Percentiles rank a stretch among this genome's conserved stretches.
Conservation (phyloP, 2,329 filamentous ascomycete genomes). For the Curvularia sp. region DNA sequence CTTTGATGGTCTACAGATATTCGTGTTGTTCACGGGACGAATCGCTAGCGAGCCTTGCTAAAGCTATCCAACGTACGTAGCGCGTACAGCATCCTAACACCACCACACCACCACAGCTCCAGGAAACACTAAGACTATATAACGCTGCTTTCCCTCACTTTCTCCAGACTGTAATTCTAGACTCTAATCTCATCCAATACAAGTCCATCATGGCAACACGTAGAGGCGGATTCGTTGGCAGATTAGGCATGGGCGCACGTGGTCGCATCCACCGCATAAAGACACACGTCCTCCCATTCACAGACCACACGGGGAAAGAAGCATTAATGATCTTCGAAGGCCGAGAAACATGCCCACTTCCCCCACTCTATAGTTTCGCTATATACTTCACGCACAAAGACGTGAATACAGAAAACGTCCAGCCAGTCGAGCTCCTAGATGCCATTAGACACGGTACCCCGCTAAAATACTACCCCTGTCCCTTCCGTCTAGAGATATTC, state of each 20-base stretch:
- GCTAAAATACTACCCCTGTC: not conserved
- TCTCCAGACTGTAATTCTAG: not conserved
- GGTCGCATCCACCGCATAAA: constrained; percentile 19
- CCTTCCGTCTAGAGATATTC: not conserved
- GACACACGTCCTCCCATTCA: constrained; percentile 21
- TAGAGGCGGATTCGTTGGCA: constrained; percentile 14
- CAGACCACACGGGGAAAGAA: constrained; percentile 15
- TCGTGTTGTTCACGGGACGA: too few species aligned
- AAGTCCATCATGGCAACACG: constrained; percentile 14
- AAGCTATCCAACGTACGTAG: too few species aligned
- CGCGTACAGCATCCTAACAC: not conserved
- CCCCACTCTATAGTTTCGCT: constrained; percentile 20
- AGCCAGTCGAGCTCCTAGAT: constrained; percentile 16
- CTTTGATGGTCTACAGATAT: too few species aligned
- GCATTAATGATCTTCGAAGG: constrained; percentile 17
- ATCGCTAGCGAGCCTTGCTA: too few species aligned
- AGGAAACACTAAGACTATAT: not conserved
- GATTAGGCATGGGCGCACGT: constrained; percentile 9
- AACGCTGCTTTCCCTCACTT: not conserved
- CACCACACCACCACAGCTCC: not conserved
- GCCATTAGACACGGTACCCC: not conserved
- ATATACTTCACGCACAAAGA: constrained; percentile 23
- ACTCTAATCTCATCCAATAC: not conserved
- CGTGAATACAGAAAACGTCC: constrained; percentile 14
- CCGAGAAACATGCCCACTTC: constrained; percentile 18